These are phyloP conservation scores for Penicillium occitanis DNA, from an alignment of 2,329 filamentous ascomycete species.

Conservation along the genomic window DNA sequence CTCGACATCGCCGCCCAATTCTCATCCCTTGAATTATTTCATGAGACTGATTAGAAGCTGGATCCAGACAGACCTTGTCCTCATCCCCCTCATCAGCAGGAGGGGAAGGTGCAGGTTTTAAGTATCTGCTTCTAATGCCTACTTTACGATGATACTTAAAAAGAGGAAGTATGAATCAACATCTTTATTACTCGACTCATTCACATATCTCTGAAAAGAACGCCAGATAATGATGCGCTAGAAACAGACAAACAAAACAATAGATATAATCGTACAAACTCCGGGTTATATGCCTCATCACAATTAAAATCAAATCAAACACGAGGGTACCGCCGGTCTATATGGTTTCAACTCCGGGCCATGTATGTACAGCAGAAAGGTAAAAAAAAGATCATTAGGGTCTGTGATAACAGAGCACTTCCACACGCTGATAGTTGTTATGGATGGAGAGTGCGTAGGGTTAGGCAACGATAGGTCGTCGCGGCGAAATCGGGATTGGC, in stretches of 20 bases:
- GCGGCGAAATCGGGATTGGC: constrained; percentile 40
- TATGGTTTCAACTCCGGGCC: constrained; percentile 10
- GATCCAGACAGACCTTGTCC: too few relatives aligned
- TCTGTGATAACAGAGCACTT: constrained; percentile 12
- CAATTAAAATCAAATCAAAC: constrained; percentile 10
- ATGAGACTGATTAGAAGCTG: too few relatives aligned
- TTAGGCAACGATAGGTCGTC: constrained; percentile 39
- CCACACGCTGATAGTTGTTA: background rate
- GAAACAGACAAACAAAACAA: background rate
- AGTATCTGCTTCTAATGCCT: too few relatives aligned
- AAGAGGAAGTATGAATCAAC: too few relatives aligned
- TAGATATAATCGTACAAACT: constrained; percentile 11
- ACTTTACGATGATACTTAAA: too few relatives aligned
- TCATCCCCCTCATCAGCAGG: too few relatives aligned
- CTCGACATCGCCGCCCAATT: too few relatives aligned
- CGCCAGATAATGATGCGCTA: constrained; percentile 3
- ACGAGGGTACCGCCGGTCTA: constrained; percentile 17
- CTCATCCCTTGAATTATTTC: too few relatives aligned
- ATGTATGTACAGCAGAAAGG: constrained; percentile 12
- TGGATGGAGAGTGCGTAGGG: too few relatives aligned
- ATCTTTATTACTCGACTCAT: background rate
- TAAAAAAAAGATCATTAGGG: constrained; percentile 3
- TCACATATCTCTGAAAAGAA: background rate
- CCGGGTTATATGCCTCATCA: constrained; percentile 4
- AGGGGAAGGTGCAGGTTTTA: too few relatives aligned